Evolutionary conservation across 225 moss, liverwort and hornwort species (phyloP).

Genomic region (Bryum argenteum): DNA sequence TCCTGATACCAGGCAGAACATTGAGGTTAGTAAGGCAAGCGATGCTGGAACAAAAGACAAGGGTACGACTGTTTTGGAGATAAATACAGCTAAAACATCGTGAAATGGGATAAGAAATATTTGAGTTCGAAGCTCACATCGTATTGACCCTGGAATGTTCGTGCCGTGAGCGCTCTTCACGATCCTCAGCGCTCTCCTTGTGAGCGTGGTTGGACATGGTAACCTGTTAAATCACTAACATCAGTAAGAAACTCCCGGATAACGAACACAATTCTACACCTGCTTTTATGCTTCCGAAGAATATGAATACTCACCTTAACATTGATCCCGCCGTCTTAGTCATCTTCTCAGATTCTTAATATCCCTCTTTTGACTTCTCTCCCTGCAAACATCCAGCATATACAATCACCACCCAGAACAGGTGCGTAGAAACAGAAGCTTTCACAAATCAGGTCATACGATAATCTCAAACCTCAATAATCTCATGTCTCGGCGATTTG

Average conservation of each 20-base stretch:
- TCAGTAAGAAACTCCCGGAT: not conserved
- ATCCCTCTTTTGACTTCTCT: constrained; percentile 61
- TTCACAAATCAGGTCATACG: no score
- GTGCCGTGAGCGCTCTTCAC: constrained; percentile 51
- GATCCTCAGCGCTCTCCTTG: constrained; percentile 60
- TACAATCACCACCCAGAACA: not conserved
- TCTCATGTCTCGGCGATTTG: no score
- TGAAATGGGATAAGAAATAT: no score
- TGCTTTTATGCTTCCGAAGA: no score
- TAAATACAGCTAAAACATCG: no score
- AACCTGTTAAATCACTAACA: no score
- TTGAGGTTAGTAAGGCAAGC: no score
- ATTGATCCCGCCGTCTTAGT: constrained; percentile 61
- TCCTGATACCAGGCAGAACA: constrained; percentile 31
- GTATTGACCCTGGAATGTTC: constrained; percentile 50
- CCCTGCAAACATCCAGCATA: constrained; percentile 36
- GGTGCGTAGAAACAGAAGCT: no score
- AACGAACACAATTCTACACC: no score
- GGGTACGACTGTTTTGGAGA: no score
- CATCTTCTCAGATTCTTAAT: constrained; percentile 64
- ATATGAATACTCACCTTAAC: constrained; percentile 56
- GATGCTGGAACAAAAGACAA: no score
- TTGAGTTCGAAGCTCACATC: constrained; percentile 23
- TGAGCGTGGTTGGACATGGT: not conserved
- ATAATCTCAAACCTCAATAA: no score